A percentile compares a stretch with the other conserved stretches of the same genome.
phyloP scores from a whole-genome alignment of 1,284 basidiomycete species.

The Moniliella sp. region DNA sequence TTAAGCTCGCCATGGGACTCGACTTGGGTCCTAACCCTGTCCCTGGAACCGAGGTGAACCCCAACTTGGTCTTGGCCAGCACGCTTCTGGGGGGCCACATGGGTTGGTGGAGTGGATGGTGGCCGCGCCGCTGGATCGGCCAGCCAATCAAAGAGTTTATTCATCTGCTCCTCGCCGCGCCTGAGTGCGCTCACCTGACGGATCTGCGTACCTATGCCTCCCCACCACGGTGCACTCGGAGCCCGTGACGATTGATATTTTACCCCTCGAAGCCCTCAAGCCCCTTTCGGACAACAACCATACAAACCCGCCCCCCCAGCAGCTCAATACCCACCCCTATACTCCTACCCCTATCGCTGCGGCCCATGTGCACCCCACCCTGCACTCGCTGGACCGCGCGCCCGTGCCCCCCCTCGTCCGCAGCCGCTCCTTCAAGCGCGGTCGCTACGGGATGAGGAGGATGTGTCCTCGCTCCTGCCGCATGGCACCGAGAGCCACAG shows the following conservation, averaged over 20 bases:
- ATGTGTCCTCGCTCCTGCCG: too few species aligned
- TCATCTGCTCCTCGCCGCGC: slow-evolving; percentile 6
- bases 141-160: slow-evolving; percentile 14
- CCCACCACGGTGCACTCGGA: neutral
- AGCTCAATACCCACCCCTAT: neutral
- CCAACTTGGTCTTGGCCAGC: slow-evolving; percentile 49
- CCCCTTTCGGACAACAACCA: neutral
- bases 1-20: slow-evolving; percentile 10
- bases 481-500: too few species aligned
- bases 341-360: neutral
- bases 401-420: too few species aligned
- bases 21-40: slow-evolving; percentile 37
- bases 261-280: slow-evolving; percentile 3
- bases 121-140: slow-evolving; percentile 19
- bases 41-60: slow-evolving; percentile 37
- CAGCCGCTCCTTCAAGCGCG: too few species aligned
- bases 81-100: slow-evolving; percentile 72
- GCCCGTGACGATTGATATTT: slow-evolving; percentile 10
- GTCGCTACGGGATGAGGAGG: too few species aligned
- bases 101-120: slow-evolving; percentile 59
- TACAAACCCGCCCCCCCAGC: slow-evolving; percentile 4
- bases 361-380: slow-evolving; percentile 2
- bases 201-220: slow-evolving; percentile 1
- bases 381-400: too few species aligned
- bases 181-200: slow-evolving; percentile 7